These are phyloP conservation scores for Lasiosphaeria hispida DNA, from an alignment of 495 filamentous ascomycete species.

Conservation along the genomic window DNA sequence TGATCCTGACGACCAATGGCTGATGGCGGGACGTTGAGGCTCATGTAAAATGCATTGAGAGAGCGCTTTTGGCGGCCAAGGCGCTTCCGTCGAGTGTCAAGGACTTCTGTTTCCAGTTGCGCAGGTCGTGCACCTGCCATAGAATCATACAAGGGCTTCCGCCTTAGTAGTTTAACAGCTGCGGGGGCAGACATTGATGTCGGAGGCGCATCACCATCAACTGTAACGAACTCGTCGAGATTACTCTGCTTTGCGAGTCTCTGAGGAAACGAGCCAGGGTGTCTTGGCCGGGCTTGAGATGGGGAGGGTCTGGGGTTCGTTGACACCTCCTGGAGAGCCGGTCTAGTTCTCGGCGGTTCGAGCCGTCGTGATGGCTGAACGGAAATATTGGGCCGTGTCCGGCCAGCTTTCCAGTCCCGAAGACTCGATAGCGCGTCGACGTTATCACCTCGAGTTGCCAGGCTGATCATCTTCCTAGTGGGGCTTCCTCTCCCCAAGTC, in stretches of 20 bases:
- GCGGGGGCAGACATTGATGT: conserved; percentile 9
- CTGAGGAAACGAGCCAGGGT: conserved; percentile 19
- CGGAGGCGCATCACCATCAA: conserved; percentile 10
- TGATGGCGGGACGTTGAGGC: conserved; percentile 24
- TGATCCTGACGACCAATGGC: conserved; percentile 25
- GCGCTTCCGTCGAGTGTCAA: conserved; percentile 24
- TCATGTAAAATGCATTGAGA: conserved; percentile 50
- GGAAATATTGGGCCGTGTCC: conserved; percentile 49
- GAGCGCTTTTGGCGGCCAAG: conserved; percentile 44
- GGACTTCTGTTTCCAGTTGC: conserved; percentile 47
- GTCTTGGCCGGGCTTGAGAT: background rate
- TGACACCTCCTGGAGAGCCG: conserved; percentile 32
- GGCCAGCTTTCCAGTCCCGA: conserved; percentile 73
- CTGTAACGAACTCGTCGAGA: conserved; percentile 34
- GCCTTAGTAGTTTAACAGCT: background rate
- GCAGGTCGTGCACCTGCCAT: conserved; percentile 33
- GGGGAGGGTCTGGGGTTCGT: conserved; percentile 26
- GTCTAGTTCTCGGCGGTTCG: conserved; percentile 10
- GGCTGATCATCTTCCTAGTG: conserved; percentile 66
- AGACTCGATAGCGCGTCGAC: conserved; percentile 68
- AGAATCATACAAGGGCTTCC: conserved; percentile 10
- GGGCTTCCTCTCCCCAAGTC: conserved; percentile 73
- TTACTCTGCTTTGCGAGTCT: conserved; percentile 33
- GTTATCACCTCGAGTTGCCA: conserved; percentile 72
- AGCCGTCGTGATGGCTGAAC: conserved; percentile 24